Percentiles rank a stretch among this genome's conserved stretches.
phyloP scores from a whole-genome alignment of 2,329 filamentous ascomycete species.

The Fusarium nelsonii region DNA sequence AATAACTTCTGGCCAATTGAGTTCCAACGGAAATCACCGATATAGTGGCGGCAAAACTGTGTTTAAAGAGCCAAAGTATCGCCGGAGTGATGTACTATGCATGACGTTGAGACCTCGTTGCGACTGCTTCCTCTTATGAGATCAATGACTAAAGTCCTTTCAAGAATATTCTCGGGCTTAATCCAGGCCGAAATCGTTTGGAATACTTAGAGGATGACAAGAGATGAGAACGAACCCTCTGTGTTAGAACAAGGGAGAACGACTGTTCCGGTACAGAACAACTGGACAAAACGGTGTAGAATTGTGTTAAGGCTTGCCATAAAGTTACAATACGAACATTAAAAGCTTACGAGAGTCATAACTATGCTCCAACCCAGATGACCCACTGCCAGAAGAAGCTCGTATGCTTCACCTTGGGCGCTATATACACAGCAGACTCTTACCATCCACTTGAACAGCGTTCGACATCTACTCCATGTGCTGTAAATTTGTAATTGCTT shows the following conservation, averaged over 20 bases:
- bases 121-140: not conserved
- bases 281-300: not conserved
- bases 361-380: not conserved
- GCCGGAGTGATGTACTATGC: not conserved
- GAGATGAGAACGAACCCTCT: not conserved
- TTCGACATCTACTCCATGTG: too few relatives aligned
- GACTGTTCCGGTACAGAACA: not conserved
- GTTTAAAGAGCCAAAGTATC: not conserved
- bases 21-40: slow-evolving; percentile 1
- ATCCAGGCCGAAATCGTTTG: not conserved
- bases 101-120: not conserved
- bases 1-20: not conserved
- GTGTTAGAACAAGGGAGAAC: not conserved
- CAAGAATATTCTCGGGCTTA: too few relatives aligned
- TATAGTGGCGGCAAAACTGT: not conserved
- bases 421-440: not conserved
- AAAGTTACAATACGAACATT: too few relatives aligned
- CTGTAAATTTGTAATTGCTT: not conserved
- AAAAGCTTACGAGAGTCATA: too few relatives aligned
- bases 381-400: not conserved
- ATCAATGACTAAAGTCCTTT: not conserved
- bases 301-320: too few relatives aligned
- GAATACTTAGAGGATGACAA: not conserved
- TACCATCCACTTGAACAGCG: too few relatives aligned
- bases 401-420: not conserved